Evolutionary conservation across 176 grass and related monocot genomes (phyloP).

Genomic region (Aegilops speltoides): DNA sequence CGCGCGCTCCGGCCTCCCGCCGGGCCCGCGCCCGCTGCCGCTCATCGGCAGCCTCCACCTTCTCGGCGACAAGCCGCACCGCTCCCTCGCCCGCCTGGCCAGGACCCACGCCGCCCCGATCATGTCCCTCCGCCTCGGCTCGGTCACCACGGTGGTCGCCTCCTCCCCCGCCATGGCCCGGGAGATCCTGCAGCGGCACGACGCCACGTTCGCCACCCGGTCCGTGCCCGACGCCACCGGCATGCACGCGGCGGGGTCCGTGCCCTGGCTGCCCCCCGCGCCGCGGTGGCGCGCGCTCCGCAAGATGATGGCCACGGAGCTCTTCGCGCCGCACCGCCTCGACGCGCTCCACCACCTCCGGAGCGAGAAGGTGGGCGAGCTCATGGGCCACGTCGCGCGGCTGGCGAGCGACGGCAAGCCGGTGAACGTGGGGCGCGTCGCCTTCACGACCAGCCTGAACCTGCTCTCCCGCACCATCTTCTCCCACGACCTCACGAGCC

Average conservation of each 20-base stretch:
- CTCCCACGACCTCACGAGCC: slow-evolving; percentile 29
- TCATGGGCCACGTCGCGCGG: not conserved
- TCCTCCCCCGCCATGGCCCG: slow-evolving; percentile 13
- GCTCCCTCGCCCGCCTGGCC: slow-evolving; percentile 28
- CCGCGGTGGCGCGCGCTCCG: slow-evolving; percentile 24
- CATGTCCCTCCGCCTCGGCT: slow-evolving; percentile 33
- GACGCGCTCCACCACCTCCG: not conserved
- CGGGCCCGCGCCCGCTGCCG: not conserved
- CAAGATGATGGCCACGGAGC: slow-evolving; percentile 10
- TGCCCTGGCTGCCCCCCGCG: not conserved
- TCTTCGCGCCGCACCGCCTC: slow-evolving; percentile 31
- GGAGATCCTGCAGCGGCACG: slow-evolving; percentile 41
- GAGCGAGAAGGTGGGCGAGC: not conserved
- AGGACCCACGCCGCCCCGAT: not conserved
- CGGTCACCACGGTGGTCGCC: slow-evolving; percentile 30
- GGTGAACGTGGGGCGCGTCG: slow-evolving; percentile 36
- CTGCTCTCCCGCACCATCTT: slow-evolving; percentile 49
- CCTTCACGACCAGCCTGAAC: slow-evolving; percentile 44
- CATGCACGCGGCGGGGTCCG: not conserved
- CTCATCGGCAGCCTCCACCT: slow-evolving; percentile 36
- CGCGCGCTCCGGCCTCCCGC: slow-evolving; percentile 2
- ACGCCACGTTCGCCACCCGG: slow-evolving; percentile 2
- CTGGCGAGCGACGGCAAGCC: not conserved
- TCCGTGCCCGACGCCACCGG: not conserved
- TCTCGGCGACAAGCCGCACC: slow-evolving; percentile 23